These are phyloP conservation scores for Cyclocybe cylindracea DNA, from an alignment of 768 basidiomycete species.

Conservation along the genomic window DNA sequence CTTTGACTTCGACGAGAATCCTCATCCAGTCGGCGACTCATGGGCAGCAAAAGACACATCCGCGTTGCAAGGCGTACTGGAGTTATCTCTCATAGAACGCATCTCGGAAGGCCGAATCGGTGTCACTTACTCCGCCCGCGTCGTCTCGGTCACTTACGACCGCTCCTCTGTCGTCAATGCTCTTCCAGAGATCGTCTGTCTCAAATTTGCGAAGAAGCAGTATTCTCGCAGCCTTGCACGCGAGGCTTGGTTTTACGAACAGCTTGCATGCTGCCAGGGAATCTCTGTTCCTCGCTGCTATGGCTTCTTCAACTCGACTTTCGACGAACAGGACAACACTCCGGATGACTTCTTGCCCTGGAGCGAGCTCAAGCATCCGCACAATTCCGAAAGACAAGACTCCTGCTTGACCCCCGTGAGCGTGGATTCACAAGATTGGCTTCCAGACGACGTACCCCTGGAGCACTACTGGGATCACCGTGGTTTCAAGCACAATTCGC, in stretches of 20 bases:
- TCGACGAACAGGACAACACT: not conserved
- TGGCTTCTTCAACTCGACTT: not conserved
- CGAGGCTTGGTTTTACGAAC: conserved; percentile 1
- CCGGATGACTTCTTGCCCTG: too few relatives aligned
- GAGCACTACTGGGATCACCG: not conserved
- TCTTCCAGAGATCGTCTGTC: not conserved
- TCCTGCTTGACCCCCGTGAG: too few relatives aligned
- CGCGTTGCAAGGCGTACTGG: not conserved
- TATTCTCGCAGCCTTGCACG: not conserved
- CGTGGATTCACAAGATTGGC: not conserved
- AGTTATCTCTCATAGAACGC: not conserved
- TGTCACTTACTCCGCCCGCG: not conserved
- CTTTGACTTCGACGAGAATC: not conserved
- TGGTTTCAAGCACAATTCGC: not conserved
- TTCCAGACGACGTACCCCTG: not conserved
- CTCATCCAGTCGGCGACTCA: not conserved
- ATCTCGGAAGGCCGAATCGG: not conserved
- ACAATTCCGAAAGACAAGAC: too few relatives aligned
- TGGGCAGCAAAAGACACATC: not conserved
- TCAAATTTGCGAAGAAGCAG: not conserved
- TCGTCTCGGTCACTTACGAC: not conserved
- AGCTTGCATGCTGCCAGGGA: not conserved
- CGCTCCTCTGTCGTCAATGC: not conserved
- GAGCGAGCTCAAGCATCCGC: too few relatives aligned
- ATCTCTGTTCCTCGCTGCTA: not conserved